These are phyloP conservation scores for Hypoxylon sp. DNA, from an alignment of 2,329 filamentous ascomycete species.

Conservation along the genomic window DNA sequence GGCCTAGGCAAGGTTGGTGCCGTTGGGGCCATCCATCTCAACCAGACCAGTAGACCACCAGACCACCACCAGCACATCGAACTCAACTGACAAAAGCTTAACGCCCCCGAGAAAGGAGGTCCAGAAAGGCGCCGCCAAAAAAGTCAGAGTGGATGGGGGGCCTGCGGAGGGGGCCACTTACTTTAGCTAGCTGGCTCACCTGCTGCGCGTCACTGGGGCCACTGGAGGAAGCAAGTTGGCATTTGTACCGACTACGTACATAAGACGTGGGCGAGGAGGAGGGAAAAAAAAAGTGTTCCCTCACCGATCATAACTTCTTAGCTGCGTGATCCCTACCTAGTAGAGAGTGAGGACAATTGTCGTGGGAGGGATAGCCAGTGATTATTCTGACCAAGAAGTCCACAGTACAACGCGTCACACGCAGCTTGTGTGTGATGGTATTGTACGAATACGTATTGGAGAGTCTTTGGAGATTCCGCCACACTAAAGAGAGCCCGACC, in stretches of 20 bases:
- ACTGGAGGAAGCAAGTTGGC: conserved; percentile 31
- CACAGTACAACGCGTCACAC: conserved; percentile 34
- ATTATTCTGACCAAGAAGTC: conserved; percentile 28
- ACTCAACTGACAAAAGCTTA: not conserved
- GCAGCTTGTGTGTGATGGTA: conserved; percentile 15
- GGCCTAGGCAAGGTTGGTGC: conserved; percentile 35
- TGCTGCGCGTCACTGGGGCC: conserved; percentile 44
- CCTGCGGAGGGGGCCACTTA: conserved; percentile 25
- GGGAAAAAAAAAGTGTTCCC: conserved; percentile 33
- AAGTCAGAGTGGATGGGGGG: conserved; percentile 30
- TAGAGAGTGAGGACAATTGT: conserved; percentile 10
- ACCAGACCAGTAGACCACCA: conserved; percentile 24
- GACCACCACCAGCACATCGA: conserved; percentile 24
- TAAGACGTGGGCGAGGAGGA: conserved; percentile 26
- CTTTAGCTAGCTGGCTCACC: conserved; percentile 22
- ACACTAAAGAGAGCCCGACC: conserved; percentile 35
- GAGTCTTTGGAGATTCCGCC: conserved; percentile 37
- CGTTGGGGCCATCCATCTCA: conserved; percentile 31
- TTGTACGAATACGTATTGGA: conserved; percentile 32
- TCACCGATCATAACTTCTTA: conserved; percentile 43
- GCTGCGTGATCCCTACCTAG: conserved; percentile 47
- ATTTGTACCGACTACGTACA: conserved; percentile 29
- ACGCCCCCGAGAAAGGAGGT: conserved; percentile 7
- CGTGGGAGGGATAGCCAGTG: conserved; percentile 30
- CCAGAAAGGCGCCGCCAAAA: conserved; percentile 2